Evolutionary conservation across 352 stramenopile genomes (phyloP), one percentile per base, ranked within the genome.

Genomic region (Globisporangium irregulare): DNA sequence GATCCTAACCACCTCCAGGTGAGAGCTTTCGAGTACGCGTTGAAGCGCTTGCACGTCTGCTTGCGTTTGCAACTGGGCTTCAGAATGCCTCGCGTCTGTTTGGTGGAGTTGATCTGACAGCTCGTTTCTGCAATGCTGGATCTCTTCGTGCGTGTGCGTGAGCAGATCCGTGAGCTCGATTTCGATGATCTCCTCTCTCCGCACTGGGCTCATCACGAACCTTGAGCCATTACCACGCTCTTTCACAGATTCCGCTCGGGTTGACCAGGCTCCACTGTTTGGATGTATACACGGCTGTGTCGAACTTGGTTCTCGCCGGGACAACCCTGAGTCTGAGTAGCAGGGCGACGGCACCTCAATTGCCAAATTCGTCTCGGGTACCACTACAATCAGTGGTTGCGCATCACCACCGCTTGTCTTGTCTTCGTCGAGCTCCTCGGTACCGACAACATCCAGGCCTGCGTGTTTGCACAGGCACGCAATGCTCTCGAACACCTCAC

Each of bases 91-190:
- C 22, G 66, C 53, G 14, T 81, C 74, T n/a, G 66, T 51, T 46
- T 71, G 36, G 29, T 58, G 36, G 38, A 81, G 69, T 5, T 73
- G 66, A 2, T 57, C 53, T 29, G 69, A 62, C 54, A 82, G 70
- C 34, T 64, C 59, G 1, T 32, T 58, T 48, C 73, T 64, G 18
- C 73, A 69, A 36, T 51, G 38, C 18, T 77, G 22, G 46, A 80
- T 67, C 64, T 79, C 65, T 74, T 79, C 66, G 43, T 79, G 75
- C 7, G 71, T 77, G 41, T 80, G 68, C 3, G 69, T 65, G 58
- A 80, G 51, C 9, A 82, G 67, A 54, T 80, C 75, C 4, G 77
- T 77, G 20, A 80, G 58, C 69, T 82, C 77, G 43, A 80, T 70
- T 38, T 84, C 73, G 53, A 84, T 69, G 15, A 79, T 73, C 55